A percentile compares a stretch with the other conserved stretches of the same genome.
phyloP scores from a whole-genome alignment of 768 basidiomycete species.

The Strobilomyces confusus region DNA sequence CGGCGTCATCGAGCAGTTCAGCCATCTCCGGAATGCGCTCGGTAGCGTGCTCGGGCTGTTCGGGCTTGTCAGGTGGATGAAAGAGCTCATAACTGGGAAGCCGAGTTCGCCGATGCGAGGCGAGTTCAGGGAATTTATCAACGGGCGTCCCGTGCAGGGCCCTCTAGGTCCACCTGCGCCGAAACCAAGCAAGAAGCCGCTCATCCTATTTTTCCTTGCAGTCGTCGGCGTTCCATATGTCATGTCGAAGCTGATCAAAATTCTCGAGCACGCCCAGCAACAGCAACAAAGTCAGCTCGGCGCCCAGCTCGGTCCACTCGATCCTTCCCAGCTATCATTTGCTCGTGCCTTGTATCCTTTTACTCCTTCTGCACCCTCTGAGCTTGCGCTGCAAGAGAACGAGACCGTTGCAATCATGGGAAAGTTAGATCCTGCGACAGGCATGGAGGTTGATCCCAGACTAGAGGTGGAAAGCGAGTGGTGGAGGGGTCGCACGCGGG shows the following conservation, averaged over 20 bases:
- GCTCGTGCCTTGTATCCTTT: slow-evolving; percentile 81
- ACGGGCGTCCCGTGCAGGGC: slow-evolving; percentile 55
- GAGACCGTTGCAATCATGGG: slow-evolving; percentile 92
- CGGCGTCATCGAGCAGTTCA: slow-evolving; percentile 93
- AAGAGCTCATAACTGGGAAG: slow-evolving; percentile 52
- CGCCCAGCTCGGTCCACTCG: slow-evolving; percentile 49
- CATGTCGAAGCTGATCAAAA: slow-evolving; percentile 84
- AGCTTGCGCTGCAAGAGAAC: slow-evolving; percentile 78
- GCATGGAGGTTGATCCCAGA: slow-evolving; percentile 63
- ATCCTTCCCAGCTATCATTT: slow-evolving; percentile 79
- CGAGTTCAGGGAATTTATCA: slow-evolving; percentile 77
- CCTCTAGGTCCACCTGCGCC: slow-evolving; percentile 39
- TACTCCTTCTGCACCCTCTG: slow-evolving; percentile 65
- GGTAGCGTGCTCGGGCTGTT: slow-evolving; percentile 93
- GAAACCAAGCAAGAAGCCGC: slow-evolving; percentile 81
- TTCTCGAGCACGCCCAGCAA: slow-evolving; percentile 60
- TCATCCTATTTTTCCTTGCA: slow-evolving; percentile 90
- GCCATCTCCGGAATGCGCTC: slow-evolving; percentile 84
- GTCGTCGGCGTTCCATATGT: slow-evolving; percentile 90
- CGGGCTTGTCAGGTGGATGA: slow-evolving; percentile 84
- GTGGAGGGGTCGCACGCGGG: slow-evolving; percentile 69
- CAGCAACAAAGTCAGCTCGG: slow-evolving; percentile 38
- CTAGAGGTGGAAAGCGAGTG: slow-evolving; percentile 67
- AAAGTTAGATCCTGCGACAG: slow-evolving; percentile 68
- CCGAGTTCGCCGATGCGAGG: slow-evolving; percentile 43